phyloP scores from a whole-genome alignment of 768 basidiomycete species.

The Lentinula sp. region DNA sequence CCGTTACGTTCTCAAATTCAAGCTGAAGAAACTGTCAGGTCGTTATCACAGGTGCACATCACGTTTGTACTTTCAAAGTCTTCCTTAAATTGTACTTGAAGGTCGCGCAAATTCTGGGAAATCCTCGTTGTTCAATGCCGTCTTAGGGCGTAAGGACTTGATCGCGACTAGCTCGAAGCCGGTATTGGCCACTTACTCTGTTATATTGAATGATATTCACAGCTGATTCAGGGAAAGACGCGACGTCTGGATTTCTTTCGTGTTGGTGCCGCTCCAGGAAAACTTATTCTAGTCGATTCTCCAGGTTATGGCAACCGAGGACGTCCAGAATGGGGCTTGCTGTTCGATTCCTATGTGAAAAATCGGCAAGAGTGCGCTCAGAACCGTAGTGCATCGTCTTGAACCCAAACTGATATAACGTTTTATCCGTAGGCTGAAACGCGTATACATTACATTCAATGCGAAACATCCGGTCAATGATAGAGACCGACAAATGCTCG shows the following conservation, averaged over 20 bases:
- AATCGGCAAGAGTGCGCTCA: conserved; percentile 53
- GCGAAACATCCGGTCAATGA: conserved; percentile 56
- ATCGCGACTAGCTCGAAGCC: conserved; percentile 66
- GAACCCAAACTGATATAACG: conserved; percentile 4
- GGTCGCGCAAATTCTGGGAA: conserved; percentile 80
- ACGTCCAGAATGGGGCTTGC: conserved; percentile 65
- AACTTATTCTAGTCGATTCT: conserved; percentile 61
- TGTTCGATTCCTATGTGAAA: conserved; percentile 61
- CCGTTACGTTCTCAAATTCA: not conserved
- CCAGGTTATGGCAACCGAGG: conserved; percentile 79
- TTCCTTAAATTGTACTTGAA: conserved; percentile 14
- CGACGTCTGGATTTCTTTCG: conserved; percentile 66
- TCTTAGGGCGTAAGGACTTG: conserved; percentile 51
- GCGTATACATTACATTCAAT: conserved; percentile 69
- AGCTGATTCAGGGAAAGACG: conserved; percentile 54
- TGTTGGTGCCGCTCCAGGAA: conserved; percentile 40
- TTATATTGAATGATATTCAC: not conserved
- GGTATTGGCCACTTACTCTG: conserved; percentile 31
- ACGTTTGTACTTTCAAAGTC: no score
- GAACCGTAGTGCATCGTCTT: not conserved
- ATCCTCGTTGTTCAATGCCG: conserved; percentile 66
- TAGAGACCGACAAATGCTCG: conserved; percentile 58
- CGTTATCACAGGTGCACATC: not conserved
- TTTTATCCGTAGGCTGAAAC: conserved; percentile 43
- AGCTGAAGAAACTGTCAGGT: not conserved